Base-by-base conservation (phyloP, 164 flowering plant genomes). In the Euptelea pleiosperma region DNA sequence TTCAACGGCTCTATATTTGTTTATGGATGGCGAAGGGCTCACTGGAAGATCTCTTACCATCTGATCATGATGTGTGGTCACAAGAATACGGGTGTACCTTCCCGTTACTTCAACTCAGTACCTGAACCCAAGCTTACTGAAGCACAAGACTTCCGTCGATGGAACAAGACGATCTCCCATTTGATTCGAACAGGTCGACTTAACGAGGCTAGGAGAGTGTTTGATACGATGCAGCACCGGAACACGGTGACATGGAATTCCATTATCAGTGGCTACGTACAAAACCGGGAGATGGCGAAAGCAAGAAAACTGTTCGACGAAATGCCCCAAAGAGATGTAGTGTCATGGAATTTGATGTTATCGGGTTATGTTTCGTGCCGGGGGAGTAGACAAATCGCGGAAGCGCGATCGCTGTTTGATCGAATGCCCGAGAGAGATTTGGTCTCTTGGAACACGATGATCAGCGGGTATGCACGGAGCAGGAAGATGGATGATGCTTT, bases 171-270 rank as follows among this genome's bases (percentile, higher is more conserved):
- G 2, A 49, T 60, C 26, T 48, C 63, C 3, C 31, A 60, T 39
- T 61, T 40, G 29, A 51, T 61, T 25, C 36, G 64, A 40, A 40
- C 11, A 2, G 64, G 57, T 26, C 26, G 11, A 40, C 24, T 61
- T 16, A 29, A 21, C 26, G 70, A 70, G 44, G 70, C 73, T 9
- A 49, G 58, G 28, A 39, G 33, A 18, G n/a, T 61, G 10, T 70
- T 70, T 44, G 62, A 70, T 57, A 6, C 36, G 1, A 60, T 60
- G 62, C 40, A 30, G 40, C 34, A 35, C 11, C 58, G 65, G 3
- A 70, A 61, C 22, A 55, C 66, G 2, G 47, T 65, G 10, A 59
- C 69, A 0, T 70, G 70, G 73, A 70, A 70, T 26, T 59, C 65
- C 1, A 55, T 70, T 65, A 59, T 70, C 1, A 59, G 33, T 60